Evolutionary conservation across 306 rosid genomes (phyloP).

Genomic region (Trifolium pratense): DNA sequence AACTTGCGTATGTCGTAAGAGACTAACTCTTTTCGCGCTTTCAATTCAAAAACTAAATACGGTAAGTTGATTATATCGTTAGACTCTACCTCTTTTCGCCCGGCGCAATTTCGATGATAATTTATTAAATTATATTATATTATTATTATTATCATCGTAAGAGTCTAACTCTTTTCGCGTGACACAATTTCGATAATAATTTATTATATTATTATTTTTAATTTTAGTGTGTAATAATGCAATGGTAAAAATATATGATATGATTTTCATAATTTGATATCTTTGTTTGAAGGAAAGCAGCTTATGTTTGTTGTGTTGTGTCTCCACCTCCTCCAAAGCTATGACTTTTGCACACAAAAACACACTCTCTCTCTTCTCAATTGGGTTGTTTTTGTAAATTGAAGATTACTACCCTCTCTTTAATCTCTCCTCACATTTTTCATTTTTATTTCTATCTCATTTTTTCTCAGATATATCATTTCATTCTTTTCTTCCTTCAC

Average conservation of each 20-base stretch:
- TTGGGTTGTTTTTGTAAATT: constrained; percentile 66
- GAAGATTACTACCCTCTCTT: constrained; percentile 61
- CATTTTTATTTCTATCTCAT: constrained; percentile 28
- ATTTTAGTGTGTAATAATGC: background rate
- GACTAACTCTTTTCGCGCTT: too few relatives aligned
- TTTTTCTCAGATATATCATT: constrained; percentile 45
- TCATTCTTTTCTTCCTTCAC: constrained; percentile 49
- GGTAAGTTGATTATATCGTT: too few relatives aligned
- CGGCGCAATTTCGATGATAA: too few relatives aligned
- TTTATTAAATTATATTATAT: too few relatives aligned
- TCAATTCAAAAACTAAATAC: too few relatives aligned
- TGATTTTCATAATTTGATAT: constrained; percentile 36
- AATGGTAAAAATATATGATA: constrained; percentile 28
- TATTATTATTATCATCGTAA: too few relatives aligned
- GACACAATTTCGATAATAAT: too few relatives aligned
- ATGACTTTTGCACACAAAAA: constrained; percentile 56
- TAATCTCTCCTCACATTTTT: constrained; percentile 46
- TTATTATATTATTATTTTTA: background rate
- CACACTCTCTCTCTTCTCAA: constrained; percentile 39
- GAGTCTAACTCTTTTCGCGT: too few relatives aligned
- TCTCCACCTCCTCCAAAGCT: constrained; percentile 37
- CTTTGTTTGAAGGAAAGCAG: constrained; percentile 49
- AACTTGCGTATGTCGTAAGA: too few relatives aligned
- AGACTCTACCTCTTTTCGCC: too few relatives aligned
- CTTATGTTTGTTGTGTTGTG: constrained; percentile 1